Evolutionary conservation across 2,329 filamentous ascomycete species (phyloP), one percentile per base, ranked within the genome.

Genomic region (Colletotrichum tofieldiae): DNA sequence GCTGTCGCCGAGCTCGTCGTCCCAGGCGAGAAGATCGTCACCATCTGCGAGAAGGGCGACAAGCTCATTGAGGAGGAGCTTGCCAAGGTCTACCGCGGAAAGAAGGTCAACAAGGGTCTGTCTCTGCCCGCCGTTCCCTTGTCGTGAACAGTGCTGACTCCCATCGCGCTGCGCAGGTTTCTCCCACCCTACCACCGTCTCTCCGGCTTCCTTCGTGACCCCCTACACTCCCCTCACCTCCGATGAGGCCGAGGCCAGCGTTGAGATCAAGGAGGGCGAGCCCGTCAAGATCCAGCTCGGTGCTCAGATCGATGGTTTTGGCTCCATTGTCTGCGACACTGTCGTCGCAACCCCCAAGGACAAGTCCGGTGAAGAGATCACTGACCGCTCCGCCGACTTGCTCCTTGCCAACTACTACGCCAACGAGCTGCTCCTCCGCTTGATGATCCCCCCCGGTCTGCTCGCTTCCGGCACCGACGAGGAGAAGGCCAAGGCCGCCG

Each of bases 221-320:
- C 96, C 96, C 63, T 98, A 98, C 88, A 99, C 96, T 58, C 96
- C 96, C 63, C 88, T 99, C 78, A 91, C 91, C 77, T 92, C 95
- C 75, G 96, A 99, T 80, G 88, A 93, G 82, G 91, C 93, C 81
- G 96, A 99, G 87, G 94, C 96, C 74, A 90, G 89, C 70, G 88
- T 89, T 60, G 91, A 92, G 79, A 89, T 99, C 78, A 94, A 98
- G 86, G 89, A 92, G 63, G 93, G 92, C 74, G 96, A 99, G 86
- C 86, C 94, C 74, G 90, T 98, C 85, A 99, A 99, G 91, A 96
- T 99, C 82, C 96, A 99, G 86, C 91, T 99, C n/a, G 96, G 96
- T 80, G 96, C 96, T 64, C 96, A 99, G 86, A 98, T 99, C 75
- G 94, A 98, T 85, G 96, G 96, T 66, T 97, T 98, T 80, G 95